Conservation (phyloP, 352 stramenopile genomes). For the Globisporangium megalacanthum region DNA sequence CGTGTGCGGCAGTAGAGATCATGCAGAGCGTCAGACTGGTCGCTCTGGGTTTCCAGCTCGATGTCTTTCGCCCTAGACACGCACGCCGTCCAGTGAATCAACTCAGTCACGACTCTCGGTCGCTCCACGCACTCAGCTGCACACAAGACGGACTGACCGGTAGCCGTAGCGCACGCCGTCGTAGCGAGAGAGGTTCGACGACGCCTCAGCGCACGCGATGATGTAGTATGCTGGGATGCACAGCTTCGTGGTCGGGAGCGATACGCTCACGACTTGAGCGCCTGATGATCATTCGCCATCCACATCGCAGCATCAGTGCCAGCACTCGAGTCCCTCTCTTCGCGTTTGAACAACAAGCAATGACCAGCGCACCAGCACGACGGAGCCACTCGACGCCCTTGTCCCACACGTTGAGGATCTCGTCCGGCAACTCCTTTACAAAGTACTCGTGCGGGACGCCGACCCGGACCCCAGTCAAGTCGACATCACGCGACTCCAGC, state of each 20-base stretch:
- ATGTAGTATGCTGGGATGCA: slow-evolving; percentile 97
- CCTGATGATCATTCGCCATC: slow-evolving; percentile 17
- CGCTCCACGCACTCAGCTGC: background rate
- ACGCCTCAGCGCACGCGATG: slow-evolving; percentile 96
- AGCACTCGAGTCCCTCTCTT: background rate
- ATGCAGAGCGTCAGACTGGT: slow-evolving; percentile 77
- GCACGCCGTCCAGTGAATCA: background rate
- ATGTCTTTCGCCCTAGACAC: slow-evolving; percentile 43
- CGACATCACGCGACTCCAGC: slow-evolving; percentile 18
- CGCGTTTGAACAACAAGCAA: background rate
- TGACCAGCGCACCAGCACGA: slow-evolving; percentile 27
- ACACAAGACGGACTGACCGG: slow-evolving; percentile 21
- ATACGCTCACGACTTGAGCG: slow-evolving; percentile 71
- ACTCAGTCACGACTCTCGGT: background rate
- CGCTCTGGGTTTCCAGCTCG: slow-evolving; percentile 34
- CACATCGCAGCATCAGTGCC: background rate
- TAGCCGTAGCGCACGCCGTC: slow-evolving; percentile 93
- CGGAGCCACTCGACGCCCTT: slow-evolving; percentile 65
- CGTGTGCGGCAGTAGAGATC: slow-evolving; percentile 85
- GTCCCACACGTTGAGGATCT: slow-evolving; percentile 85
- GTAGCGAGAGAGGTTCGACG: slow-evolving; percentile 97
- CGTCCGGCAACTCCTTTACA: slow-evolving; percentile 84
- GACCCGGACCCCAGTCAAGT: slow-evolving; percentile 81
- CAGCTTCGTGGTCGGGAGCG: slow-evolving; percentile 73
- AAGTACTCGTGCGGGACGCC: slow-evolving; percentile 94